Conservation (phyloP, 1,284 basidiomycete species). For the Microbotryum scabiosae region DNA sequence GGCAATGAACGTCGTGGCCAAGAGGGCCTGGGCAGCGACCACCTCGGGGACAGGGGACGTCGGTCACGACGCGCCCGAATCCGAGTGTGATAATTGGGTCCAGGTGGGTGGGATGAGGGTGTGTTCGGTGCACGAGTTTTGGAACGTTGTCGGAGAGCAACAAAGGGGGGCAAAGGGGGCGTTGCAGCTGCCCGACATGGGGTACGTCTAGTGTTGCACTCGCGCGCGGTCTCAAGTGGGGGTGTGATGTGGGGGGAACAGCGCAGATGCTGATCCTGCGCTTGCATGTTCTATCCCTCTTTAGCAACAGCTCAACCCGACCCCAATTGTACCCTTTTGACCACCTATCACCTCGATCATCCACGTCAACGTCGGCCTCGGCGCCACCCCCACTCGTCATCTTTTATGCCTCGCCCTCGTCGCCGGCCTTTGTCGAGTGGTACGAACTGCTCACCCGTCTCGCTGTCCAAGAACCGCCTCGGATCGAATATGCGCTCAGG, state of each 20-base stretch:
- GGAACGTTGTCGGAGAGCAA: slow-evolving; percentile 52
- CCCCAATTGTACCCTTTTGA: slow-evolving; percentile 57
- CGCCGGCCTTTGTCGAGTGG: neutral
- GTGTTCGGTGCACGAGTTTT: slow-evolving; percentile 60
- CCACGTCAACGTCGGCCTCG: slow-evolving; percentile 39
- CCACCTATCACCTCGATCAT: slow-evolving; percentile 51
- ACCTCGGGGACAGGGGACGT: slow-evolving; percentile 36
- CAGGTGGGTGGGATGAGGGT: slow-evolving; percentile 73
- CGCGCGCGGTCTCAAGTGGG: neutral
- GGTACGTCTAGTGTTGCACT: neutral
- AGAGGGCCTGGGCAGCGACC: neutral
- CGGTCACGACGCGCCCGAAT: slow-evolving; percentile 9
- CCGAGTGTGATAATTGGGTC: slow-evolving; percentile 67
- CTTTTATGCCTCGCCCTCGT: slow-evolving; percentile 52
- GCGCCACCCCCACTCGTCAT: slow-evolving; percentile 53
- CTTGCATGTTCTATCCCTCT: neutral
- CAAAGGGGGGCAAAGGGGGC: slow-evolving; percentile 26
- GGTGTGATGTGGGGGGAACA: neutral
- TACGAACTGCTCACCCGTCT: neutral
- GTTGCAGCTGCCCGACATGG: neutral
- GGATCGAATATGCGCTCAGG: slow-evolving; percentile 23
- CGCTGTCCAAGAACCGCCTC: slow-evolving; percentile 8
- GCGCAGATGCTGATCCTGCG: neutral
- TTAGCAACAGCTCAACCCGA: slow-evolving; percentile 37
- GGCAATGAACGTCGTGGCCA: slow-evolving; percentile 45